These are phyloP conservation scores for Blastomyces parvus DNA, from an alignment of 2,329 filamentous ascomycete genomes.

Conservation along the genomic window DNA sequence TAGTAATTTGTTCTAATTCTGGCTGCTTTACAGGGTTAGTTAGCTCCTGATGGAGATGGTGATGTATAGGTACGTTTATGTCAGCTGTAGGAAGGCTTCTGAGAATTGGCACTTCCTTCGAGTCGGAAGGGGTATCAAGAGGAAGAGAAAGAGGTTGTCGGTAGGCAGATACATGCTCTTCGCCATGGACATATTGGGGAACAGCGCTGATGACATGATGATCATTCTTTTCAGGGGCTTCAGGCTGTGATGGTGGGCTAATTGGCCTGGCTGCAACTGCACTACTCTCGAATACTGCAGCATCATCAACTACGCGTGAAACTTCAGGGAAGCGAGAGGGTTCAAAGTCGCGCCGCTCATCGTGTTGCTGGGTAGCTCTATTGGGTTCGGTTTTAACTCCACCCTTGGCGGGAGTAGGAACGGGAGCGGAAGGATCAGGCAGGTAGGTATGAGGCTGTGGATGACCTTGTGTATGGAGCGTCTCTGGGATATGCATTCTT, in stretches of 20 bases:
- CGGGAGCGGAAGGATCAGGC: not conserved
- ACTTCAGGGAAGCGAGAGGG: not conserved
- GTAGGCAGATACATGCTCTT: slow-evolving; percentile 33
- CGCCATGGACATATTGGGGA: slow-evolving; percentile 38
- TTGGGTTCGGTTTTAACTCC: not conserved
- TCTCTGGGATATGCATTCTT: not conserved
- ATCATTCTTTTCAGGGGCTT: not conserved
- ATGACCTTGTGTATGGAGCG: not conserved
- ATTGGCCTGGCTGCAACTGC: not conserved
- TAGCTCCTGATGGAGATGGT: slow-evolving; percentile 8
- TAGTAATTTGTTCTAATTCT: slow-evolving; percentile 32
- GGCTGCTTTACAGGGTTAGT: not conserved
- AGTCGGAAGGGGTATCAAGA: not conserved
- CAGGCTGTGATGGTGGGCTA: not conserved
- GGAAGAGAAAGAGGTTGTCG: slow-evolving; percentile 12
- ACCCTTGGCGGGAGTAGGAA: not conserved
- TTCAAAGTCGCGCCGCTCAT: not conserved
- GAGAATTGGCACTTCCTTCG: not conserved
- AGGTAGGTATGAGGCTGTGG: not conserved
- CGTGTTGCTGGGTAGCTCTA: not conserved
- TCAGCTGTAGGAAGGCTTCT: not conserved
- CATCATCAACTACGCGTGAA: not conserved
- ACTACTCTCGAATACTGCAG: not conserved
- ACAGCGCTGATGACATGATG: slow-evolving; percentile 26
- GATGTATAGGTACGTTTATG: slow-evolving; percentile 6